Evolutionary conservation across 192 early-diverging fungal species (phyloP).

Genomic region (Haplosporangium gracile): DNA sequence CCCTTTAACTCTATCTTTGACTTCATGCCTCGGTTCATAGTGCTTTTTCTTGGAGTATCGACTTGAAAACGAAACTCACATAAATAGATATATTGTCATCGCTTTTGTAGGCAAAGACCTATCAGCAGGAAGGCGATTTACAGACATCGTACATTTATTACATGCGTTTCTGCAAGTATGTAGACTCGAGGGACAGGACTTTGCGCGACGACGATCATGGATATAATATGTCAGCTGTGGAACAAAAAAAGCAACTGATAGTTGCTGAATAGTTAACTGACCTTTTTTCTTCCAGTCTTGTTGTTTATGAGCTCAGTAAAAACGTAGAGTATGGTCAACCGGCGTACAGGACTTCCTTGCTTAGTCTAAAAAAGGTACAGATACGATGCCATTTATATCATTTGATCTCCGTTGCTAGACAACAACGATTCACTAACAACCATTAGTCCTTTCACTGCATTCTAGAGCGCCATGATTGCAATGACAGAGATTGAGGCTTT

Average conservation of each 20-base stretch:
- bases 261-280: not conserved
- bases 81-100: not conserved
- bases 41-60: not conserved
- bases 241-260: not conserved
- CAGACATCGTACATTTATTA: constrained; percentile 79
- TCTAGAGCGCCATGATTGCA: constrained; percentile 17
- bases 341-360: constrained; percentile 51
- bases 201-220: not conserved
- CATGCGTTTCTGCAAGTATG: constrained; percentile 73
- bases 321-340: constrained; percentile 67
- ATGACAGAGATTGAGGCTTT: constrained; percentile 67
- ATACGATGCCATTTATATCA: not conserved
- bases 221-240: not conserved
- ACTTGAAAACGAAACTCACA: not conserved
- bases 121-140: constrained; percentile 74
- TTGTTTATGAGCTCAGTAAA: constrained; percentile 69
- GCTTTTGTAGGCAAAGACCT: constrained; percentile 56
- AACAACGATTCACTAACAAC: not conserved
- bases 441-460: not conserved
- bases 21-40: too few relatives aligned
- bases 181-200: not conserved
- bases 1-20: not conserved
- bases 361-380: constrained; percentile 46
- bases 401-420: not conserved
- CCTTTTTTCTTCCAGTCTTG: constrained; percentile 56